Conservation (phyloP, 805 yeast genomes). For the Starmerella powellii region DNA sequence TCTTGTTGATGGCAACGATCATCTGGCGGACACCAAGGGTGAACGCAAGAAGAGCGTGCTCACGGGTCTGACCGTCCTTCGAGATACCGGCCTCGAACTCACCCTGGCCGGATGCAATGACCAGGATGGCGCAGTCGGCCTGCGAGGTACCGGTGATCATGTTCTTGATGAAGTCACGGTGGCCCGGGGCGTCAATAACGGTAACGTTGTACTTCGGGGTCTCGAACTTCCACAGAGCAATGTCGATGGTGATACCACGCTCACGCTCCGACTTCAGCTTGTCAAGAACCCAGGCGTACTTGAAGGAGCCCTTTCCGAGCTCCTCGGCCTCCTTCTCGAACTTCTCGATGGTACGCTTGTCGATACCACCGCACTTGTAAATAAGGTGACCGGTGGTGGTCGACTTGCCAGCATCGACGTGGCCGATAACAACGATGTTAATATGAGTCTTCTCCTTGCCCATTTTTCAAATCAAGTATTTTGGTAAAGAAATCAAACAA, state of each 20-base stretch:
- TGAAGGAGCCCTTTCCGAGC: constrained; percentile 94
- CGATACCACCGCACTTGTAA: constrained; percentile 97
- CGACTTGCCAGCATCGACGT: constrained; percentile 99
- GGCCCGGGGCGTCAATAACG: constrained; percentile 92
- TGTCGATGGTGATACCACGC: constrained; percentile 94
- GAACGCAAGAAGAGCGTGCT: constrained; percentile 82
- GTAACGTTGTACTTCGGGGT: constrained; percentile 82
- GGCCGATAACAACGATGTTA: constrained; percentile 99
- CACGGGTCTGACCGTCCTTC: constrained; percentile 91
- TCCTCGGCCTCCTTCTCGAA: constrained; percentile 97
- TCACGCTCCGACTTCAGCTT: constrained; percentile 92
- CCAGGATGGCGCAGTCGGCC: constrained; percentile 84
- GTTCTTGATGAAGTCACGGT: constrained; percentile 92
- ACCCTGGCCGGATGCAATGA: constrained; percentile 87
- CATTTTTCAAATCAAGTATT: constrained; percentile 27
- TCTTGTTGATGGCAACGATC: constrained; percentile 86
- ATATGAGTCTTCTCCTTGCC: constrained; percentile 96
- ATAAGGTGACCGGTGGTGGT: constrained; percentile 99
- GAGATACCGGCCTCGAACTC: constrained; percentile 94
- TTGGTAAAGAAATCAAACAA: constrained; percentile 1
- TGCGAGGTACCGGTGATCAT: constrained; percentile 93
- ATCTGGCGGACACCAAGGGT: constrained; percentile 80
- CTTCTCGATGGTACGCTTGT: constrained; percentile 97
- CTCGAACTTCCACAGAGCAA: constrained; percentile 86
- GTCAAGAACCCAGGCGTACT: constrained; percentile 96